Base-by-base conservation (phyloP, 1,284 basidiomycete species). In the Papiliotrema fonsecae region DNA sequence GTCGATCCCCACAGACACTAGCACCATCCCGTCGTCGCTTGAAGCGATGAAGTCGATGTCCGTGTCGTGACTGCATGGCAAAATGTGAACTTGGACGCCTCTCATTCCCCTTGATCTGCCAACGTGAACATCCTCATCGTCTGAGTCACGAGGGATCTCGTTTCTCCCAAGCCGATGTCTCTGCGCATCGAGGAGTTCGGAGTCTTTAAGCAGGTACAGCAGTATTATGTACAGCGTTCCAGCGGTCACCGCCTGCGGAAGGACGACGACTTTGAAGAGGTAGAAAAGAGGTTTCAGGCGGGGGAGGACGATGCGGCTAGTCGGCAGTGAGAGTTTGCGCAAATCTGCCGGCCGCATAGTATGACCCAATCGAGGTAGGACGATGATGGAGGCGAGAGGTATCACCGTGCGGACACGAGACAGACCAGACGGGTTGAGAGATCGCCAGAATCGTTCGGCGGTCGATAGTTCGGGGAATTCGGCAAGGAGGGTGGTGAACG, bases 161-260 rank as follows among this genome's bases (percentile, higher is more conserved):
- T 54, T 52, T 37, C 68, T n/a, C 71, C 61, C 54, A 62, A 73
- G 45, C 60, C 60, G 50, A 50, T 86, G 79, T 37, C 84, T 78
- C 62, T 92, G 90, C 4, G 86, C 85, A 61, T 93, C 91, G 14
- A 97, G 79, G 2, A 92, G 79, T 53, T 97, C 91, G 0, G 90
- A 83, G 57, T 96, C 86, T 74, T 94, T 94, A 51, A 97, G 77
- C 1, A 98, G 78, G 66, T 93, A 93, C n/a, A 89, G 78, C 13
- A 96, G 76, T 19, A 97, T 73, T 7, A 81, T 78, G 69, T 88
- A 97, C 3, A 97, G 77, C 2, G 81, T 70, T 28, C 80, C 75
- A 3, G 87, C 86, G 0, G 91, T 94, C 2, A 78, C 78, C 2
- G 82, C 80, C 63, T 96, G 94, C 0, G 94, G 94, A 1, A 90